Base-by-base conservation (phyloP, 2,329 filamentous ascomycete genomes). In the Cladosporium sp. region DNA sequence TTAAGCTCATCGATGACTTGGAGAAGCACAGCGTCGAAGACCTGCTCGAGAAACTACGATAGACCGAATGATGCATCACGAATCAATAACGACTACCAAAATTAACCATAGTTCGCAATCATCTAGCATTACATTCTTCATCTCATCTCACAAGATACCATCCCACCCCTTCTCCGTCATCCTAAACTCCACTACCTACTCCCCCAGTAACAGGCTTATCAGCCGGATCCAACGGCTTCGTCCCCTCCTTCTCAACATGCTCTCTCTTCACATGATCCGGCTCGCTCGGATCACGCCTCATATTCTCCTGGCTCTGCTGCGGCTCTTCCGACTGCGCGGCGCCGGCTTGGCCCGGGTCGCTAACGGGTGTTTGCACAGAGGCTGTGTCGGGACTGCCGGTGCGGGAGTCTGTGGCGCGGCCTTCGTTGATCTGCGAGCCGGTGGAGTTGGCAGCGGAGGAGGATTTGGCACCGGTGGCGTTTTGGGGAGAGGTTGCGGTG, bases 1-100 rank as follows among this genome's bases (percentile, higher is more conserved):
- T 72, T 43, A 39, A 67, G 34, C 28, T 63, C 48, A 67, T 75
- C n/a, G 69, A 71, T 57, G 48, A 54, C 21, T 11, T 75, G 48
- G 72, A 74, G 32, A 43, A 68, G 51, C 61, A 66, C 34, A 67
- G 51, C 26, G 49, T 74, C 18, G 39, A 59, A 28, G 65, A 69
- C 18, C 43, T 73, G 53, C 56, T 72, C 16, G 48, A 66, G 32
- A 59, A 72, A 62, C 54, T 71, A 25, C 59, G 65, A 39, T 71
- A 63, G 36, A 13, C 30, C 10, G 18, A n/a, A 10, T 5, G 39
- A 43, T 3, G 8, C 5, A 21, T n/a, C 39, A 43, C 8, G 39
- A 10, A 10, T 21, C 18, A 43, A 7, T 18, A 43, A 43, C 7
- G 10, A 32, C 6, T 7, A 8, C 10, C 30, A 32, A 6, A 7